Evolutionary conservation across 495 filamentous ascomycete genomes (phyloP), one percentile per base, ranked within the genome.

Genomic region (Daldinia childiae): DNA sequence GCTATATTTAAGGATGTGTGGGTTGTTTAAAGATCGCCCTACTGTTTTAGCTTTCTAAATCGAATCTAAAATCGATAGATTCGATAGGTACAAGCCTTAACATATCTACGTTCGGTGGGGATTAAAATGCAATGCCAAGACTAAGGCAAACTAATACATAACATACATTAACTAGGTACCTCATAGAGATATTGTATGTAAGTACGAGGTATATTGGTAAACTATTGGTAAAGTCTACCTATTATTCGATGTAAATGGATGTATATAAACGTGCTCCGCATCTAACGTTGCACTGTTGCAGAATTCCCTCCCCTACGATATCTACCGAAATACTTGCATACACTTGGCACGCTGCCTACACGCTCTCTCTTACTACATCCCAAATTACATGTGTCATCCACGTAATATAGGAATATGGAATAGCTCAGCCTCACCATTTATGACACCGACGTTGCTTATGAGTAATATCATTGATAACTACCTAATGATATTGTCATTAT

Each of bases 1-100:
- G 48, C 58, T 50, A 29, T 64, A 60, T 56, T 24, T 26, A 57
- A 50, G 26, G 56, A 62, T 60, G 56, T 41, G 8, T 17, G 32
- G 19, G 9, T 48, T 57, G 8, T 26, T 39, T 48, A 54, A 27
- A 66, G 59, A 32, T 34, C 14, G 64, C 56, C 43, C 41, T 58
- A 52, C 55, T 29, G 21, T 64, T 57, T 54, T 54, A 38, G 24
- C 15, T 63, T 27, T 48, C 1, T 17, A 30, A 38, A 51, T 63
- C 21, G 6, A 38, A 38, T 63, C 48, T 43, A 67, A 59, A 26
- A 45, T n/a, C 30, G 38, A 45, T 48, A 24, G 11, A 36, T 36
- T 36, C 34, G 34, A 36, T 36, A 60, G 12, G 19, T 48, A 45
- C 55, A 38, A 12, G 19, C 9, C 14, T 9, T 24, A 30, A 12